Evolutionary conservation across 2,329 filamentous ascomycete genomes (phyloP), one percentile per base, ranked within the genome.

Genomic region (Trichoderma oligosporum): DNA sequence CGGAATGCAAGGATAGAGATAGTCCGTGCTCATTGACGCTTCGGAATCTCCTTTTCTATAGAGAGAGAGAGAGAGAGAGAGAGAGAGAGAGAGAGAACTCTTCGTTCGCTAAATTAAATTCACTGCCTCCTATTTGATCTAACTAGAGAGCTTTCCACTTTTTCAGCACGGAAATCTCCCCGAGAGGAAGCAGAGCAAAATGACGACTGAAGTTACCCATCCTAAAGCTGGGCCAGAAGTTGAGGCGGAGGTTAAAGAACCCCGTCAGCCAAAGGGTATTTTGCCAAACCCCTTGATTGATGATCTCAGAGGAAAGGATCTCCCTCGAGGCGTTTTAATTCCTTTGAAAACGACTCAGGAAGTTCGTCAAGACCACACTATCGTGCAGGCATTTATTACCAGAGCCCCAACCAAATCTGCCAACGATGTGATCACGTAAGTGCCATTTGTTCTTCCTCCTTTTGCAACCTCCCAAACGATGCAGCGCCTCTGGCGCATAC

Each of bases 391-490:
- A 54, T 88, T 87, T 69, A 83, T 90, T 61, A 86, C 89, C 48
- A 81, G 87, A 66, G 82, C 88, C 55, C 88, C 88, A 45, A 82
- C 85, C 61, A 88, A 85, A 71, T 79, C 81, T 64, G 87, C 88
- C 63, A 90, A 88, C 70, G 78, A 81, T 62, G 81, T 91, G 66
- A 82, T 94, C 67, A 84, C 81, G 88, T 91, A 75, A 70, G 83
- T 78, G 9, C 9, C 24, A 55, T 41, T 24, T 18, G 1, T 8
- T 18, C 22, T 36, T 22, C 56, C 41, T 31, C n/a, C 7, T 36
- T 57, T 35, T 29, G 5, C 16, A 48, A 25, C 16, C 31, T 4
- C 29, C 29, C 31, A 2, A 22, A 16, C 18, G 3, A 16, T 12
- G 4, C 16, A 25, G 9, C 16, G 8, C 8, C 35, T 20, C 22